Evolutionary conservation across 2,329 filamentous ascomycete genomes (phyloP).

Genomic region (Aspergillus melleus): DNA sequence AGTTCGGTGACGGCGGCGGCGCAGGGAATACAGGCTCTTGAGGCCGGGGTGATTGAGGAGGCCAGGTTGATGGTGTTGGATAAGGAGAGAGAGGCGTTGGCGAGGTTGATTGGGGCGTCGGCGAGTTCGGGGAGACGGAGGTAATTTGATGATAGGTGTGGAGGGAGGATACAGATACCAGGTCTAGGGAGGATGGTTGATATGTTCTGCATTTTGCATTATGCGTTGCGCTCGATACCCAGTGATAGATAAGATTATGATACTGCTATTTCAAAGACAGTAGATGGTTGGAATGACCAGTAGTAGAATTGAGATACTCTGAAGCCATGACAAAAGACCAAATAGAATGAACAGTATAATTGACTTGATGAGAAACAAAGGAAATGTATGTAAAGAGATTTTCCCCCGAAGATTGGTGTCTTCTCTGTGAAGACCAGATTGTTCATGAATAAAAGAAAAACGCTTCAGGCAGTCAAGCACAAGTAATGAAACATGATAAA

Average conservation of each 20-base stretch:
- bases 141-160: slow-evolving; percentile 13
- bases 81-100: slow-evolving; percentile 67
- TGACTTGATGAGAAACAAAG: neutral
- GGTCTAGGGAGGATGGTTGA: neutral
- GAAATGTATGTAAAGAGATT: neutral
- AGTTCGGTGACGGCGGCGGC: slow-evolving; percentile 5
- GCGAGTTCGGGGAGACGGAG: slow-evolving; percentile 27
- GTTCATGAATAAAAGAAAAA: neutral
- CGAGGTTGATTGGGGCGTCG: slow-evolving; percentile 57
- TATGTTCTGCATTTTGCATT: neutral
- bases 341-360: neutral
- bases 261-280: neutral
- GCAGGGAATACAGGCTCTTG: slow-evolving; percentile 30
- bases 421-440: neutral
- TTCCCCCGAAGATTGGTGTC: neutral
- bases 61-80: slow-evolving; percentile 64
- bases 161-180: too few relatives aligned
- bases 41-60: slow-evolving; percentile 62
- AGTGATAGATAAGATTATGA: neutral
- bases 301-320: neutral
- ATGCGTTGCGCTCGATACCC: neutral
- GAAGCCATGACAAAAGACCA: neutral
- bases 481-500: slow-evolving; percentile 2
- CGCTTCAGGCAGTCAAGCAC: neutral
- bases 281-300: neutral